Percentiles rank a stretch among this genome's conserved stretches.
These are phyloP conservation scores for Orbilia quercus DNA, from an alignment of 2,329 filamentous ascomycete species.

Conservation along the genomic window DNA sequence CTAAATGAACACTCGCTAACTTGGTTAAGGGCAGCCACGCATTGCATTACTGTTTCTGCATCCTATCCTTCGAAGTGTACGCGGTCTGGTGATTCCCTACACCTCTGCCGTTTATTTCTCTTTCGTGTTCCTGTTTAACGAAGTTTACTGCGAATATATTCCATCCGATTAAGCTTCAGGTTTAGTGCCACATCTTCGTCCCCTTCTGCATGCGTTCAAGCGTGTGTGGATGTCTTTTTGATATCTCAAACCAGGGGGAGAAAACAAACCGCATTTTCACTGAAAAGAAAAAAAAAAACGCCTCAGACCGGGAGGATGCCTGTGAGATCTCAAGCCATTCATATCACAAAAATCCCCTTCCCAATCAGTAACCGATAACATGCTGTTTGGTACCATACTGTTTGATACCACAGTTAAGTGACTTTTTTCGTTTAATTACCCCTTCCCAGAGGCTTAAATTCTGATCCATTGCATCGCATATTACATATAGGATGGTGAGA, in stretches of 20 bases:
- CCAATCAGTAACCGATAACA: no score
- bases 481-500: not conserved
- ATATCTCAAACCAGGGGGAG: conserved; percentile 4
- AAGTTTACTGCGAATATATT: not conserved
- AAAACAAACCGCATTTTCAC: not conserved
- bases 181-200: no score
- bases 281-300: conserved; percentile 17
- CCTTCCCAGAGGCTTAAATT: not conserved
- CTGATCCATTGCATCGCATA: not conserved
- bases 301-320: conserved; percentile 38
- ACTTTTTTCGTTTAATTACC: not conserved
- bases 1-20: no score
- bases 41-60: not conserved
- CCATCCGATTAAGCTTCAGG: not conserved
- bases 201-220: not conserved
- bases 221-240: no score
- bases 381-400: not conserved
- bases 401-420: no score
- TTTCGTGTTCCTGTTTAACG: not conserved
- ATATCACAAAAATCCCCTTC: no score
- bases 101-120: conserved; percentile 20
- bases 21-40: no score
- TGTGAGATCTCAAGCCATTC: conserved; percentile 27
- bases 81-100: conserved; percentile 5
- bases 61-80: not conserved